Evolutionary conservation across 169 alveolate genomes (phyloP).

Genomic region (Plasmodium reichenowi): DNA sequence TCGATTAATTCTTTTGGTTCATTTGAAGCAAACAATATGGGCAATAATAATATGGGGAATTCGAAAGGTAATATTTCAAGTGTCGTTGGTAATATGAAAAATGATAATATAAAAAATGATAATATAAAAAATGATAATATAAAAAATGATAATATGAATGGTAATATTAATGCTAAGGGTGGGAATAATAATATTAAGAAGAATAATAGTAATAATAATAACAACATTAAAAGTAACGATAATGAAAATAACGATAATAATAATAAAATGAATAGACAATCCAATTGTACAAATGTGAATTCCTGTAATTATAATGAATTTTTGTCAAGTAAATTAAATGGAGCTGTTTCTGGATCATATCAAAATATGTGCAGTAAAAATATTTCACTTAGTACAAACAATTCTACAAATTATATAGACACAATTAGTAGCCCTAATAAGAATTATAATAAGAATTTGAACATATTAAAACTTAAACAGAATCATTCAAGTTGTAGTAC

Average conservation of each 20-base stretch:
- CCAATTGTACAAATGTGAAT: not conserved
- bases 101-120: not conserved
- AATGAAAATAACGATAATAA: no score
- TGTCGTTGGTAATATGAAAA: not conserved
- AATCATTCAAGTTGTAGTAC: constrained; percentile 65
- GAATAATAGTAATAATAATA: not conserved
- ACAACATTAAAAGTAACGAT: no score
- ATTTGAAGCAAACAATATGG: constrained; percentile 8
- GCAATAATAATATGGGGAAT: not conserved
- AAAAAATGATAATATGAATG: no score
- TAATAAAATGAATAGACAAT: no score
- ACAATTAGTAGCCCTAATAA: not conserved
- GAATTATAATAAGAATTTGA: constrained; percentile 15
- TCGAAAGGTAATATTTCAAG: no score
- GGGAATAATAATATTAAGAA: not conserved
- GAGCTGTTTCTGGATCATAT: not conserved
- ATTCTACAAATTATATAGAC: constrained; percentile 6
- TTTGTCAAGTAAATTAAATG: not conserved
- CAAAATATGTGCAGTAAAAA: not conserved
- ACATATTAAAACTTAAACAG: constrained; percentile 29
- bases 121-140: no score
- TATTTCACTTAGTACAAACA: not conserved
- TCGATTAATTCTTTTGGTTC: constrained; percentile 21
- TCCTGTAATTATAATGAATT: constrained; percentile 11
- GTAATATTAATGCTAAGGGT: not conserved